Evolutionary conservation across 371 early-diverging fungal genomes (phyloP).

Genomic region (Syncephalastrum contaminatum): DNA sequence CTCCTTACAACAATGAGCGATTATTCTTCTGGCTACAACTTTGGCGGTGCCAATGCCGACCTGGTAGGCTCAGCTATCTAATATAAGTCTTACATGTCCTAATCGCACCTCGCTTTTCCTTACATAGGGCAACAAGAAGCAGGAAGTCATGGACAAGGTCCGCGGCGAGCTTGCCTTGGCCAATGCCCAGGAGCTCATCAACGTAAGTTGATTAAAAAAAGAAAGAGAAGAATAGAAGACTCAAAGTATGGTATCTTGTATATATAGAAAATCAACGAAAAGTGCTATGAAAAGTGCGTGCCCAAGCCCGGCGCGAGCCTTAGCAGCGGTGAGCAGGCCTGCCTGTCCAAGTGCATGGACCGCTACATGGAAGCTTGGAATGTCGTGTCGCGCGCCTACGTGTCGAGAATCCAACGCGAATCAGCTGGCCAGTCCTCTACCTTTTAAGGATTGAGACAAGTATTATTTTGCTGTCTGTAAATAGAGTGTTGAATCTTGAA

Average conservation of each 20-base stretch:
- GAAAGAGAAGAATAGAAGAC: background rate
- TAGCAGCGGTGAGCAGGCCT: conserved; percentile 70
- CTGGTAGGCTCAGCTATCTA: conserved; percentile 1
- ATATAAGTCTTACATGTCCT: background rate
- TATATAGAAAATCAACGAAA: conserved; percentile 77
- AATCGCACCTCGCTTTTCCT: background rate
- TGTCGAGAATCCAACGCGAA: conserved; percentile 71
- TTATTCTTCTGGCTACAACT: conserved; percentile 39
- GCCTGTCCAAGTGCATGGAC: conserved; percentile 83
- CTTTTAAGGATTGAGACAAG: background rate
- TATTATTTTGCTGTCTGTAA: conserved; percentile 2
- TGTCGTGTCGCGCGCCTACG: conserved; percentile 76
- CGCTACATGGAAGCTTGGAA: conserved; percentile 91
- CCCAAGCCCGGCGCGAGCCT: conserved; percentile 73
- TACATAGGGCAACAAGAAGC: conserved; percentile 63
- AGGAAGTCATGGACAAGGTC: conserved; percentile 85
- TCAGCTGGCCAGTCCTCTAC: conserved; percentile 41
- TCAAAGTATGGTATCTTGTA: background rate
- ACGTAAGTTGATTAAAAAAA: conserved; percentile 43
- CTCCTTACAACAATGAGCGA: conserved; percentile 28
- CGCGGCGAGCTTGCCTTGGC: conserved; percentile 81
- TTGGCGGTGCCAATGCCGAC: conserved; percentile 19
- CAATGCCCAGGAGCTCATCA: conserved; percentile 86
- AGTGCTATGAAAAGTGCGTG: conserved; percentile 84
- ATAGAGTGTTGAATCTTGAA: conserved; percentile 2